These are phyloP conservation scores for Aspergillus udagawae DNA, from an alignment of 2,329 filamentous ascomycete genomes.

Conservation along the genomic window DNA sequence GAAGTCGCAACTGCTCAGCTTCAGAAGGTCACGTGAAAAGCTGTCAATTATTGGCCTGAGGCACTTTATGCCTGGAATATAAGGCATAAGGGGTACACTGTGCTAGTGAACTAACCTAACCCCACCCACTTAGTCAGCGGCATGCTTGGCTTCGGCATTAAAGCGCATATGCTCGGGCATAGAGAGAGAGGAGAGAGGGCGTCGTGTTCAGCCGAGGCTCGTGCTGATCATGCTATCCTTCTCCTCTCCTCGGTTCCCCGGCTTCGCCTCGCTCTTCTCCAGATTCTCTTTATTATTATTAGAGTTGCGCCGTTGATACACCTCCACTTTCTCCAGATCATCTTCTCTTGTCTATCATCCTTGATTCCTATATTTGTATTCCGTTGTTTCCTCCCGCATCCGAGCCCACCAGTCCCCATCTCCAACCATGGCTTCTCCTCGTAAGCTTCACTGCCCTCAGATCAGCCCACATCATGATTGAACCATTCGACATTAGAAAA, in stretches of 20 bases:
- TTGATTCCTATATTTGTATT: slow-evolving; percentile 1
- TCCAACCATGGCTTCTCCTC: slow-evolving; percentile 68
- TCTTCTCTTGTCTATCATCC: slow-evolving; percentile 6
- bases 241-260: background rate
- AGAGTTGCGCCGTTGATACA: background rate
- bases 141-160: background rate
- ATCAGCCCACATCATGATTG: slow-evolving; percentile 17
- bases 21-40: background rate
- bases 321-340: background rate
- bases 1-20: background rate
- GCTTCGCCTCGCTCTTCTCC: background rate
- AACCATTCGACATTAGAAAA: slow-evolving; percentile 1
- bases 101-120: too few species aligned
- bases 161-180: background rate
- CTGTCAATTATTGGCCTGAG: background rate
- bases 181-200: background rate
- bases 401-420: background rate
- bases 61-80: background rate
- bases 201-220: background rate
- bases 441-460: slow-evolving; percentile 50
- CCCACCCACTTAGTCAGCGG: background rate
- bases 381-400: background rate
- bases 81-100: background rate
- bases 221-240: background rate
- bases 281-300: background rate